phyloP scores from a whole-genome alignment of 306 rosid genomes.

The Vigna angularis region DNA sequence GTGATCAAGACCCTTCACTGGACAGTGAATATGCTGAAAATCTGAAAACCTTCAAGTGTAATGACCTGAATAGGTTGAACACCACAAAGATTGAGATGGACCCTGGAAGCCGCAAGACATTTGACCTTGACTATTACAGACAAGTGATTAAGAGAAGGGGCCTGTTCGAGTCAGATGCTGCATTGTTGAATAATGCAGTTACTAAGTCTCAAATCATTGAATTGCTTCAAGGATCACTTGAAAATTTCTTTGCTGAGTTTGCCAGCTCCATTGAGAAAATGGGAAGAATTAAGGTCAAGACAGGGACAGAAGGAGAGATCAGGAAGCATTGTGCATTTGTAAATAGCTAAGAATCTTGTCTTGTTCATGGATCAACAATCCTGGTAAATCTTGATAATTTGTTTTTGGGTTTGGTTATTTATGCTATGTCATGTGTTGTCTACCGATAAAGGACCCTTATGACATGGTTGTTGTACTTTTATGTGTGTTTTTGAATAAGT shows the following conservation, averaged over 20 bases:
- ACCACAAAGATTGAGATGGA: slow-evolving; percentile 79
- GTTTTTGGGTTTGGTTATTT: slow-evolving; percentile 33
- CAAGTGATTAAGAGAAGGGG: slow-evolving; percentile 76
- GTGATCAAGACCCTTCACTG: slow-evolving; percentile 82
- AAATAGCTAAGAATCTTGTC: slow-evolving; percentile 51
- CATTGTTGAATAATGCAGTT: slow-evolving; percentile 59
- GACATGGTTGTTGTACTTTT: slow-evolving; percentile 6
- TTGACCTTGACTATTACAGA: slow-evolving; percentile 75
- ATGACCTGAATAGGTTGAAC: slow-evolving; percentile 54
- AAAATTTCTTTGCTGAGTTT: slow-evolving; percentile 66
- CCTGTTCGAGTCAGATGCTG: slow-evolving; percentile 78
- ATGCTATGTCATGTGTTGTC: slow-evolving; percentile 34
- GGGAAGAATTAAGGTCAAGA: slow-evolving; percentile 73
- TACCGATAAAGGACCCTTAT: neutral
- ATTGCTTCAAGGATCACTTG: slow-evolving; percentile 60
- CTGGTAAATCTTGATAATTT: neutral
- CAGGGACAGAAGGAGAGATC: slow-evolving; percentile 80
- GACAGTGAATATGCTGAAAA: slow-evolving; percentile 79
- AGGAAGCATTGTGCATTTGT: slow-evolving; percentile 80
- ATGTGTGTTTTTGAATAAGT: slow-evolving; percentile 39
- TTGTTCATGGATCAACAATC: neutral
- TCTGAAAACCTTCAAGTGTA: slow-evolving; percentile 80
- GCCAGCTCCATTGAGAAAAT: slow-evolving; percentile 78
- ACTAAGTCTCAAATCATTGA: slow-evolving; percentile 56
- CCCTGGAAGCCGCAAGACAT: slow-evolving; percentile 86